Base-by-base conservation (phyloP, 139 green algal genomes). In the Deuterostichococcus epilithicus region DNA sequence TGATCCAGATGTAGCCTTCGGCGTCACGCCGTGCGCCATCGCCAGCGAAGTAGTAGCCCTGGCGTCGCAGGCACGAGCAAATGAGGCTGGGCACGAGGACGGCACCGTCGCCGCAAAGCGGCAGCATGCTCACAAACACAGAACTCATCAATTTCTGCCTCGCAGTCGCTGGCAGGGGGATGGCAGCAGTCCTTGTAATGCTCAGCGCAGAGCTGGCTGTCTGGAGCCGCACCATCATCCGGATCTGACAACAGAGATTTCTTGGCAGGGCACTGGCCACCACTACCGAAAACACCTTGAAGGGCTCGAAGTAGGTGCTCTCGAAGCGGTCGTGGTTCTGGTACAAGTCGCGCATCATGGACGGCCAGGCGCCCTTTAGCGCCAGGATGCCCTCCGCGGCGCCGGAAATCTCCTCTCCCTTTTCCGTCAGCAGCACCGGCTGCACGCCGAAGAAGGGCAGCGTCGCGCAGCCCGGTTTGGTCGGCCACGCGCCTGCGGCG, bases 381-480 rank as follows among this genome's bases (percentile, higher is more conserved):
- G 84, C 76, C 39, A 91, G 82, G 75, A 52, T 86, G 85, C 59
- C 80, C 76, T 36, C 47, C 30, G 13, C 65, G 30, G 10, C 10
- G 10, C 13, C 70, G 28, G 66, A 23, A 26, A 90, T 66, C 82
- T 95, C 92, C 26, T 87, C 77, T 38, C 92, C 90, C 72, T 88
- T 88, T 74, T 97, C 90, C 63, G 97, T 89, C 71, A 99, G 77
- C 33, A 99, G 74, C 22, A 90, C 94, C 0, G 94, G 92, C 79
- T 94, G 70, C 58, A 99, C 96, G 44, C 95, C 95, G 78, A 98
- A 98, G 87, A 98, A 98, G 44, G 96, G 96, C 44, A 98, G 81
- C 4, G 91, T 94, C 1, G 94, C 94, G 32, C 78, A 92, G 52
- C 94, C 95, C 1, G 96, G 91, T 83, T 97, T 97, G 66, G 88